phyloP scores from a whole-genome alignment of 257 asterid genomes.

The Solanum lycopersicoides region DNA sequence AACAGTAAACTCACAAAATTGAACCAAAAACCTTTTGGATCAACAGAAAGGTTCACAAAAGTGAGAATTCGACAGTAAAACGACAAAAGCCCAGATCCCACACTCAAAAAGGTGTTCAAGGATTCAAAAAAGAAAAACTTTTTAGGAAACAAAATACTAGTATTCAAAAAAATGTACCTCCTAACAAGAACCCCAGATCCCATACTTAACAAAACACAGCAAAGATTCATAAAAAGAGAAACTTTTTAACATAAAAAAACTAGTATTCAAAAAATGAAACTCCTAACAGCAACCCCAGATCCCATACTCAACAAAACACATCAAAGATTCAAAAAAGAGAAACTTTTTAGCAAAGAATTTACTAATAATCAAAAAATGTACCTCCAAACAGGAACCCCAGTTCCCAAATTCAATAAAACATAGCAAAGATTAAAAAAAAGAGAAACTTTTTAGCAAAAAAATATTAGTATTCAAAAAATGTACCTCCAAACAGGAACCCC shows the following conservation, averaged over 20 bases:
- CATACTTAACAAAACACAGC: background rate
- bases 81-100: background rate
- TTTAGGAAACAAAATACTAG: background rate
- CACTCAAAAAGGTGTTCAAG: background rate
- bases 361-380: background rate
- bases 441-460: background rate
- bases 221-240: background rate
- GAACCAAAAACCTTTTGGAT: background rate
- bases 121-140: background rate
- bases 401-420: background rate
- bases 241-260: background rate
- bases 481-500: background rate
- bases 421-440: background rate
- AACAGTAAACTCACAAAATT: background rate
- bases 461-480: background rate
- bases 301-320: background rate
- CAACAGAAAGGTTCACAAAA: background rate
- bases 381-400: background rate
- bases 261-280: background rate
- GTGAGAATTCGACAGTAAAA: background rate
- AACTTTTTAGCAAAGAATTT: background rate
- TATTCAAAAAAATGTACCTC: background rate
- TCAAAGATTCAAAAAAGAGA: background rate
- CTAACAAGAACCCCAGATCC: background rate
- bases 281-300: background rate